Conservation (phyloP, 345 rosid species). For the Trapa incisa region DNA sequence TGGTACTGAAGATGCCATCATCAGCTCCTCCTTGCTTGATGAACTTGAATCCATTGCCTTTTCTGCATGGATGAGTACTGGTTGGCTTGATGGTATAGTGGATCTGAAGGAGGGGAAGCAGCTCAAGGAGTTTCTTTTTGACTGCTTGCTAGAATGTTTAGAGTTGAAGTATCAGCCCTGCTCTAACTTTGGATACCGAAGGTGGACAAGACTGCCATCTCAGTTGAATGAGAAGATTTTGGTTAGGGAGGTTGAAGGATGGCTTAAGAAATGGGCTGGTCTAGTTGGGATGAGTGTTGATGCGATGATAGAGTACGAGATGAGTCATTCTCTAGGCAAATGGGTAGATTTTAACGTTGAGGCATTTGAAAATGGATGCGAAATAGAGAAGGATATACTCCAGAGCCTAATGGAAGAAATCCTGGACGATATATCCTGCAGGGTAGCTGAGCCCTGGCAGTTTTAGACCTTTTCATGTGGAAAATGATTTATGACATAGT, state of each 20-base stretch:
- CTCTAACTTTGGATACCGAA: constrained; percentile 29
- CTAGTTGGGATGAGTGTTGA: constrained; percentile 35
- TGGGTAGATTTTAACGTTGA: constrained; percentile 61
- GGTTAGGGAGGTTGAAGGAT: constrained; percentile 42
- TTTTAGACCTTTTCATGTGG: no score
- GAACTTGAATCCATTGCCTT: constrained; percentile 40
- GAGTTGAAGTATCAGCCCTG: constrained; percentile 32
- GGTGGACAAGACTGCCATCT: constrained; percentile 30
- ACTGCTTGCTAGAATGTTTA: constrained; percentile 58
- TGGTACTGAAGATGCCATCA: constrained; percentile 25
- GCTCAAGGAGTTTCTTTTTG: constrained; percentile 46
- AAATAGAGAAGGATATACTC: constrained; percentile 48
- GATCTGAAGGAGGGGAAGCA: constrained; percentile 23
- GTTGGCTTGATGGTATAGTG: constrained; percentile 24
- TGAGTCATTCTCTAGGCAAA: constrained; percentile 48
- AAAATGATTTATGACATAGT: no score
- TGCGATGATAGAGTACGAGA: constrained; percentile 48
- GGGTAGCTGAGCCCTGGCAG: no score
- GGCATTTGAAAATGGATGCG: constrained; percentile 41
- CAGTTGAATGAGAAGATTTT: constrained; percentile 25
- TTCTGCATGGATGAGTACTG: constrained; percentile 19
- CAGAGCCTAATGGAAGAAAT: constrained; percentile 44
- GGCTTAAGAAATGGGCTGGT: constrained; percentile 48
- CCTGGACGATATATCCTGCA: constrained; percentile 18
- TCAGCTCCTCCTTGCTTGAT: constrained; percentile 33